Conservation (phyloP, 768 basidiomycete genomes). For the Phaffia australis region DNA sequence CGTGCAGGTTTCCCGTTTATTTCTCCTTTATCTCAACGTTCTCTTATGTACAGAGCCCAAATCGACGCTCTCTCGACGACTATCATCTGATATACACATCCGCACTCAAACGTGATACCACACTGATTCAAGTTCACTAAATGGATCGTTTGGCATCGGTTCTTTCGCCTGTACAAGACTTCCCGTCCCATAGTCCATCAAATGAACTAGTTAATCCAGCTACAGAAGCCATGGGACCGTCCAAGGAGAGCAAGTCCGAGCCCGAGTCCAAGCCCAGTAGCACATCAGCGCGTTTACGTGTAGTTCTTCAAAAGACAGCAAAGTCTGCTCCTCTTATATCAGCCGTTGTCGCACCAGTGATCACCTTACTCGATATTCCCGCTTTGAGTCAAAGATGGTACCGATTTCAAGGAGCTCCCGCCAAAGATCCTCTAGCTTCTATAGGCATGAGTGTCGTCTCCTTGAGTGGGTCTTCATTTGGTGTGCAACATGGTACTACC, state of each 20-base stretch:
- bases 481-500: neutral
- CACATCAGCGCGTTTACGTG: neutral
- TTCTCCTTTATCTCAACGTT: too few species aligned
- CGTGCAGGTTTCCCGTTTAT: too few species aligned
- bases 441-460: constrained; percentile 16
- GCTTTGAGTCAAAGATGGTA: constrained; percentile 23
- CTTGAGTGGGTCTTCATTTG: neutral
- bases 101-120: too few species aligned
- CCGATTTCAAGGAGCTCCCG: neutral
- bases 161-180: too few species aligned
- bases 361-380: constrained; percentile 26
- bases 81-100: too few species aligned
- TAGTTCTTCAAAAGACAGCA: neutral
- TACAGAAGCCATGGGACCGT: too few species aligned
- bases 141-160: too few species aligned
- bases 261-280: neutral
- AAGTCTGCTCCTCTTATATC: neutral
- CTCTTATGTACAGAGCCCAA: too few species aligned
- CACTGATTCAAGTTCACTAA: too few species aligned
- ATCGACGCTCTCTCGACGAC: too few species aligned
- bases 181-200: too few species aligned
- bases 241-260: neutral
- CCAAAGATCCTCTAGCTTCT: neutral
- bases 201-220: too few species aligned
- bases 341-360: constrained; percentile 19